These are phyloP conservation scores for Mycena vulgaris DNA, from an alignment of 768 basidiomycete genomes.

Conservation along the genomic window DNA sequence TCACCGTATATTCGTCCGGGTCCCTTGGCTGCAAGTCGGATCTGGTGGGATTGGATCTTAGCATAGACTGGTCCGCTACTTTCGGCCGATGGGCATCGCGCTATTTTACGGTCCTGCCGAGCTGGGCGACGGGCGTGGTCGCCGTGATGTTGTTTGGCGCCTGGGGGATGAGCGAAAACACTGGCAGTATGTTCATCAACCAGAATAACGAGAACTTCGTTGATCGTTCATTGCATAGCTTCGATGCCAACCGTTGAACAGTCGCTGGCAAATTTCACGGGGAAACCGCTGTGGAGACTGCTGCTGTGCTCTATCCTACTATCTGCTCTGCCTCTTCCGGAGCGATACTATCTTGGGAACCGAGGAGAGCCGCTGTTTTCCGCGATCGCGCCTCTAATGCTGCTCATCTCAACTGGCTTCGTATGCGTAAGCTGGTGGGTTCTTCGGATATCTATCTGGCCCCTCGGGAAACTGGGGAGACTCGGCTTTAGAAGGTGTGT, in stretches of 20 bases:
- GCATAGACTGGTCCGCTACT: conserved; percentile 80
- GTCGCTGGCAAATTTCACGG: conserved; percentile 64
- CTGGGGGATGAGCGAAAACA: conserved; percentile 57
- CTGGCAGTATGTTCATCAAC: conserved; percentile 39
- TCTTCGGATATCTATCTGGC: conserved; percentile 64
- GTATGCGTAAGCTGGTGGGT: conserved; percentile 75
- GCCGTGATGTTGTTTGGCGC: conserved; percentile 69
- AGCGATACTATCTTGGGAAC: conserved; percentile 73
- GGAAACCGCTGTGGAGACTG: conserved; percentile 56
- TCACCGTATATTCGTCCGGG: conserved; percentile 74
- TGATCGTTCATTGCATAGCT: conserved; percentile 36
- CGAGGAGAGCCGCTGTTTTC: conserved; percentile 64
- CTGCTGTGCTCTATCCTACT: conserved; percentile 59
- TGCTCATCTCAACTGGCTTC: conserved; percentile 75
- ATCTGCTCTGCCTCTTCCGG: conserved; percentile 72
- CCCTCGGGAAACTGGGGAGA: conserved; percentile 52
- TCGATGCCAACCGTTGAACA: conserved; percentile 63
- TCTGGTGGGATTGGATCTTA: conserved; percentile 61
- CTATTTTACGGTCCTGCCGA: conserved; percentile 79
- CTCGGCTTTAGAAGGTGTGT: conserved; percentile 56
- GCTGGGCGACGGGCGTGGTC: conserved; percentile 84
- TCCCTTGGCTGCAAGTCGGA: conserved; percentile 61
- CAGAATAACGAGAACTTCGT: neutral
- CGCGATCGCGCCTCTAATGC: conserved; percentile 68
- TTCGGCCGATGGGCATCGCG: conserved; percentile 80